Percentiles rank a stretch among this genome's conserved stretches.
phyloP scores from a whole-genome alignment of 148 eudicot species.

The Pharnaceum exiguum region DNA sequence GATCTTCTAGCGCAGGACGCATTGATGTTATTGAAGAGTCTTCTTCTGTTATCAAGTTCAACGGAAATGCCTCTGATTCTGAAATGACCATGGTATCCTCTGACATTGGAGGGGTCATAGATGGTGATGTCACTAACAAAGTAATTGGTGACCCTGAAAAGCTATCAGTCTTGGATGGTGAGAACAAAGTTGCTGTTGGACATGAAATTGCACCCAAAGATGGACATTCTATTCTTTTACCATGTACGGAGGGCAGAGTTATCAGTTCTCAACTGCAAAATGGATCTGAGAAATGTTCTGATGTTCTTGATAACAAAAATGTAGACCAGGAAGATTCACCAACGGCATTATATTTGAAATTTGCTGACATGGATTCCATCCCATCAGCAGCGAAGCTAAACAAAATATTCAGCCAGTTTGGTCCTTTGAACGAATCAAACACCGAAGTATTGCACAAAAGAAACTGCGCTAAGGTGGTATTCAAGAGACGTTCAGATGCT shows the following conservation, averaged over 20 bases:
- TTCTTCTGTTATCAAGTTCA: constrained; percentile 12
- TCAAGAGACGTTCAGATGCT: constrained; percentile 61
- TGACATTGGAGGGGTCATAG: constrained; percentile 30
- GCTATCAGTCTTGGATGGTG: constrained; percentile 20
- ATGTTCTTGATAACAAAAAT: constrained; percentile 23
- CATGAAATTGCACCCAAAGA: constrained; percentile 1
- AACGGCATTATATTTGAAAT: constrained; percentile 57
- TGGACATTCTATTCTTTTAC: neutral
- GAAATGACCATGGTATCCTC: constrained; percentile 14
- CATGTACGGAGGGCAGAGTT: neutral
- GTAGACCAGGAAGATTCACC: constrained; percentile 39
- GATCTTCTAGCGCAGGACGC: constrained; percentile 1
- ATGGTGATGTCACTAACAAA: constrained; percentile 40
- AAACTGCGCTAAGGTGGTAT: constrained; percentile 60
- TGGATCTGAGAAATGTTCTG: constrained; percentile 15
- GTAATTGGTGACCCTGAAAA: constrained; percentile 22
- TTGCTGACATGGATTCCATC: constrained; percentile 51
- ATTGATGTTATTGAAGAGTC: constrained; percentile 3
- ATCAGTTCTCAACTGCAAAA: neutral
- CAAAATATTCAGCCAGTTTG: constrained; percentile 53
- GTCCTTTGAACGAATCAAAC: constrained; percentile 48
- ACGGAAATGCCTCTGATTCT: constrained; percentile 10
- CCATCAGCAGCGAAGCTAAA: constrained; percentile 50
- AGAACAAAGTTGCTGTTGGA: constrained; percentile 6
- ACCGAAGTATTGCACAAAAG: constrained; percentile 52